A percentile compares a stretch with the other conserved stretches of the same genome.
Conservation (phyloP, 2,329 filamentous ascomycete species). For the Aspergillus clavatus region DNA sequence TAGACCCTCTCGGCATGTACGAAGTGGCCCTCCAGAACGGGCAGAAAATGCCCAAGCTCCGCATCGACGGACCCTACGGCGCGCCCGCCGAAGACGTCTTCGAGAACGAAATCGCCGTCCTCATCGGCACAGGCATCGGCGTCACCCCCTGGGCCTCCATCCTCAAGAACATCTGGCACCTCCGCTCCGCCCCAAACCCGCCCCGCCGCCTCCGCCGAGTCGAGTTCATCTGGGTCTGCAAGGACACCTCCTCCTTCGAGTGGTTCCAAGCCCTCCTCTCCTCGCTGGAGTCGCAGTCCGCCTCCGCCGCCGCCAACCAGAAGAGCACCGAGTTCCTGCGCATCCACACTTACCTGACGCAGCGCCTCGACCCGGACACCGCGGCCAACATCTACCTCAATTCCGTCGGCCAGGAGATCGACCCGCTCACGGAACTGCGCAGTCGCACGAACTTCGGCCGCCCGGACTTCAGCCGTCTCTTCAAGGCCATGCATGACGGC, state of each 20-base stretch:
- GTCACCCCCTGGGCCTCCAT: conserved; percentile 85
- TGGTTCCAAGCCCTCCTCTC: conserved; percentile 96
- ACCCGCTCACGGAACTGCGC: conserved; percentile 88
- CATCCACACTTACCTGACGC: conserved; percentile 96
- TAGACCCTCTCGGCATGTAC: conserved; percentile 95
- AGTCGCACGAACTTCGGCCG: conserved; percentile 90
- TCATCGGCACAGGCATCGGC: conserved; percentile 79
- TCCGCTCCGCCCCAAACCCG: conserved; percentile 83
- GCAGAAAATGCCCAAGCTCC: conserved; percentile 81
- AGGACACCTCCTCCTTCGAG: conserved; percentile 90
- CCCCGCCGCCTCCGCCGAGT: conserved; percentile 85
- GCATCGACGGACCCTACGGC: conserved; percentile 93
- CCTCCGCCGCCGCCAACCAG: conserved; percentile 58
- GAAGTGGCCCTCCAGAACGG: conserved; percentile 92
- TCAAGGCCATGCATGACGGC: conserved; percentile 80
- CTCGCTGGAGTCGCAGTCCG: conserved; percentile 82
- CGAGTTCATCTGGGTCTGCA: conserved; percentile 99
- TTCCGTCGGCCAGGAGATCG: conserved; percentile 78
- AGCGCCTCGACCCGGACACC: conserved; percentile 85
- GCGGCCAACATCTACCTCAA: conserved; percentile 97
- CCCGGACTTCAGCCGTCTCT: conserved; percentile 78
- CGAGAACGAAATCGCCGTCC: conserved; percentile 75
- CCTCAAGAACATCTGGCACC: conserved; percentile 96
- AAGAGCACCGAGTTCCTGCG: conserved; percentile 72
- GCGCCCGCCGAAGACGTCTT: conserved; percentile 97